Evolutionary conservation across 2,329 filamentous ascomycete species (phyloP).

Genomic region (Alternaria infectoria): DNA sequence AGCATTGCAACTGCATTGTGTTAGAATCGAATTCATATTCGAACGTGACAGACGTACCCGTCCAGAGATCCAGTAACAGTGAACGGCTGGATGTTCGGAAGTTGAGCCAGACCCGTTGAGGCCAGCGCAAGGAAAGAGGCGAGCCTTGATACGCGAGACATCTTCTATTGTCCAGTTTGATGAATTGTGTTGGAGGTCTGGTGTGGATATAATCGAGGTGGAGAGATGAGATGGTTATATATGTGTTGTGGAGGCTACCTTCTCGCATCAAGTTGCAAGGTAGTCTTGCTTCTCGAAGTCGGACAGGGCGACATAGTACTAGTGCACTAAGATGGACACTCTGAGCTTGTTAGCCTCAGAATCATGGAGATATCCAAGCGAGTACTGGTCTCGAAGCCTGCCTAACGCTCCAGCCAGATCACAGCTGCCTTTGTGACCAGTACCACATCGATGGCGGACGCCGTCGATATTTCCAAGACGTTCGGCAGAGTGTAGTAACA

Average conservation of each 20-base stretch:
- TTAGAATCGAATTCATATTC: neutral
- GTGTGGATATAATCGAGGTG: neutral
- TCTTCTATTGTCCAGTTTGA: conserved; percentile 10
- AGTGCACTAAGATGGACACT: neutral
- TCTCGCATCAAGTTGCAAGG: neutral
- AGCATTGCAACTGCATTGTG: conserved; percentile 21
- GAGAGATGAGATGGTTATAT: conserved; percentile 11
- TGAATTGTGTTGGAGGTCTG: neutral
- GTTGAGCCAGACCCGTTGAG: conserved; percentile 25
- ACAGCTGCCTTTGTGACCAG: conserved; percentile 5
- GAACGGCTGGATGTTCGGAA: conserved; percentile 33
- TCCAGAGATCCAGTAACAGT: conserved; percentile 38
- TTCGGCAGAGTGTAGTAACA: conserved; percentile 13
- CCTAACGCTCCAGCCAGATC: neutral
- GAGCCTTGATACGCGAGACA: conserved; percentile 25
- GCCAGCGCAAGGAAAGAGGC: conserved; percentile 26
- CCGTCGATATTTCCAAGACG: conserved; percentile 37
- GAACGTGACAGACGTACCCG: conserved; percentile 19
- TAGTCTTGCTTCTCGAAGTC: neutral
- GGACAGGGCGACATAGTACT: neutral
- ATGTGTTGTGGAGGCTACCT: conserved; percentile 5
- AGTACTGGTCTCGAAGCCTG: conserved; percentile 13
- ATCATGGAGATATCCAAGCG: neutral
- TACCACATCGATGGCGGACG: conserved; percentile 6
- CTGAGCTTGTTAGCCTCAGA: neutral